Percentiles rank a stretch among this genome's conserved stretches.
These are phyloP conservation scores for Eremothecium coryli DNA, from an alignment of 1,139 yeast species.

Conservation along the genomic window DNA sequence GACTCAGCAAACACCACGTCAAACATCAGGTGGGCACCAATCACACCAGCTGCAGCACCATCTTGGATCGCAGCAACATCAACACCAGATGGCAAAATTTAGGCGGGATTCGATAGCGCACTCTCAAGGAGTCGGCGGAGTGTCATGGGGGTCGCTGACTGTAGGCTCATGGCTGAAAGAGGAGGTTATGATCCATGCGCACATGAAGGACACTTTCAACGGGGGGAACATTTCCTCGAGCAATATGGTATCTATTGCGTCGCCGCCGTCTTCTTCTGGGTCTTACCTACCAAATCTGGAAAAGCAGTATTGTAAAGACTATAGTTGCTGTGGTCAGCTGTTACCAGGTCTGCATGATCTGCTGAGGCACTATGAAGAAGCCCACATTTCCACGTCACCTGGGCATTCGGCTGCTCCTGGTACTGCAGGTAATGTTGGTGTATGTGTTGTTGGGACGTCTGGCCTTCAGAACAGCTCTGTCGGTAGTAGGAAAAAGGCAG, in stretches of 20 bases:
- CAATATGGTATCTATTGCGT: conserved; percentile 29
- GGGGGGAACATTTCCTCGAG: conserved; percentile 25
- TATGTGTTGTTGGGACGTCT: conserved; percentile 14
- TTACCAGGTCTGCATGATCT: conserved; percentile 90
- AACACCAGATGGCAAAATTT: conserved; percentile 38
- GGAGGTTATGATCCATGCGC: conserved; percentile 50
- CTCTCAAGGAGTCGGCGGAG: conserved; percentile 96
- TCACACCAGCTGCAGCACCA: conserved; percentile 6
- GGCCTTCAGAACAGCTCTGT: conserved; percentile 2
- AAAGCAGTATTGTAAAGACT: conserved; percentile 93
- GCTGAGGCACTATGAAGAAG: conserved; percentile 90
- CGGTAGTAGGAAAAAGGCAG: not conserved
- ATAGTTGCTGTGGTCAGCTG: conserved; percentile 88
- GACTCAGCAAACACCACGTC: conserved; percentile 3
- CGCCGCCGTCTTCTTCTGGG: conserved; percentile 57
- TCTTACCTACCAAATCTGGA: conserved; percentile 85
- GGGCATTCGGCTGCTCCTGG: conserved; percentile 28
- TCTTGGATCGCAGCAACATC: conserved; percentile 18
- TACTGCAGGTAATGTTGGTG: conserved; percentile 7
- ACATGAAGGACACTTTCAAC: conserved; percentile 13
- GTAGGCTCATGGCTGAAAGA: conserved; percentile 95
- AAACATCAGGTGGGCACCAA: conserved; percentile 1
- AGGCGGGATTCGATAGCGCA: conserved; percentile 90
- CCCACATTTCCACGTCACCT: conserved; percentile 76
- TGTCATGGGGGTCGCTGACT: conserved; percentile 94